Evolutionary conservation across 2,329 filamentous ascomycete genomes (phyloP), one percentile per base, ranked within the genome.

Genomic region (Eutypa lata): DNA sequence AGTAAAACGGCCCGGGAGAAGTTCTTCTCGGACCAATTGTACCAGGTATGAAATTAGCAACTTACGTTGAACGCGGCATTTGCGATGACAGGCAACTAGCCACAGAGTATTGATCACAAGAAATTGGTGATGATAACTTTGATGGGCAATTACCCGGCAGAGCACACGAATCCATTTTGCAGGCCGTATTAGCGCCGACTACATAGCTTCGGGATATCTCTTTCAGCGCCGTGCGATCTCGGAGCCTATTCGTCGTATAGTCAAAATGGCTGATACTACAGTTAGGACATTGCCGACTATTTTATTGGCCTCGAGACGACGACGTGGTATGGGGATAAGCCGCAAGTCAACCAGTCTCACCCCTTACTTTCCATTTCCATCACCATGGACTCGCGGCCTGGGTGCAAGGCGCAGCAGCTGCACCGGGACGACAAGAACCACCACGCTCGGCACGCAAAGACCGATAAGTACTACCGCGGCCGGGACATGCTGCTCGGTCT

Each of bases 381-480:
- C 47, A 68, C 71, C 1, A 70, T 72, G 62, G 65, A 67, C 46
- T 67, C 67, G 1, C 66, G 63, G 6, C 68, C 70, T 0, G 65
- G 67, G 3, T 67, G 64, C 2, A 52, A 59, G 4, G 60, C 69
- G 1, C 69, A 71, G 51, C 58, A 61, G 8, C 60, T 73, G 7
- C 70, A 73, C 49, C 67, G 71, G 5, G 69, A 72, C 51, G 71
- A 73, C 54, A 72, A 72, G 53, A 71, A 70, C 50, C 70, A 72
- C 48, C 71, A 72, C 49, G 66, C 65, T 7, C 60, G 66, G 4
- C 70, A 73, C 53, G 19, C 47, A 3, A 45, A 57, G 14, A 53
- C 62, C 0, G 46, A 54, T 1, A 47, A 49, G 2, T 70, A 71
- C 48, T 37, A 49, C 11, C 57, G 57, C 4, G 63, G 65, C 18